Percentiles rank a stretch among this genome's conserved stretches.
Evolutionary conservation across 139 green algal species (phyloP).

Genomic region (Picochlorum sp.): DNA sequence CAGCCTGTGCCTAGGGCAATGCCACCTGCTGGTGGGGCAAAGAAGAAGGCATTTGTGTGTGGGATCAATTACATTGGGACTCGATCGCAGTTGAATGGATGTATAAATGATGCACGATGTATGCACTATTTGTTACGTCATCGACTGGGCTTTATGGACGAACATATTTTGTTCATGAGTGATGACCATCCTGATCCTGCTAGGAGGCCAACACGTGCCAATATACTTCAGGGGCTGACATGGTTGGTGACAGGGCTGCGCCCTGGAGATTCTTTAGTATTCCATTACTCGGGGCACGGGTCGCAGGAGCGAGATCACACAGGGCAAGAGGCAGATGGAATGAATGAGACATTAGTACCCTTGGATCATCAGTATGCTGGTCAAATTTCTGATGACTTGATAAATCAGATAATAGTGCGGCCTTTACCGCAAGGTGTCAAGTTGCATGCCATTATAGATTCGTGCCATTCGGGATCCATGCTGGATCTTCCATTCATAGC

Average conservation of each 20-base stretch:
- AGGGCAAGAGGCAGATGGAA: constrained; percentile 66
- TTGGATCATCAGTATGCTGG: constrained; percentile 30
- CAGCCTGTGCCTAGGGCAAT: constrained; percentile 7
- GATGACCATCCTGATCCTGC: constrained; percentile 29
- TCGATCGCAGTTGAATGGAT: constrained; percentile 27
- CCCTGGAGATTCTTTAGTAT: constrained; percentile 67
- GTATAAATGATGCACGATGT: constrained; percentile 46
- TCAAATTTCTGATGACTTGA: constrained; percentile 54
- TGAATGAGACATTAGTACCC: constrained; percentile 62
- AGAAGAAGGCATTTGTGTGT: constrained; percentile 29
- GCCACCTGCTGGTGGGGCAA: constrained; percentile 10
- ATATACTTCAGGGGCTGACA: constrained; percentile 29
- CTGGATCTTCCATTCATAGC: constrained; percentile 63
- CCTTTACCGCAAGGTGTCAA: constrained; percentile 44
- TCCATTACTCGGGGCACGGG: constrained; percentile 73
- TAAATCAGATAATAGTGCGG: constrained; percentile 51
- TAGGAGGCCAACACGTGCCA: constrained; percentile 24
- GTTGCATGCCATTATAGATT: constrained; percentile 72
- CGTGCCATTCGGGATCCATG: constrained; percentile 58
- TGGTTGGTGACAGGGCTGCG: constrained; percentile 25
- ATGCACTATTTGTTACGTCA: constrained; percentile 34
- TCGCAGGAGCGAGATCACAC: constrained; percentile 52
- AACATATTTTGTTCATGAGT: constrained; percentile 34
- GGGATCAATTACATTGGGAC: constrained; percentile 37
- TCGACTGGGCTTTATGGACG: constrained; percentile 20